Evolutionary conservation across 2,329 filamentous ascomycete genomes (phyloP), one percentile per base, ranked within the genome.

Genomic region (Cordyceps fumosorosea): DNA sequence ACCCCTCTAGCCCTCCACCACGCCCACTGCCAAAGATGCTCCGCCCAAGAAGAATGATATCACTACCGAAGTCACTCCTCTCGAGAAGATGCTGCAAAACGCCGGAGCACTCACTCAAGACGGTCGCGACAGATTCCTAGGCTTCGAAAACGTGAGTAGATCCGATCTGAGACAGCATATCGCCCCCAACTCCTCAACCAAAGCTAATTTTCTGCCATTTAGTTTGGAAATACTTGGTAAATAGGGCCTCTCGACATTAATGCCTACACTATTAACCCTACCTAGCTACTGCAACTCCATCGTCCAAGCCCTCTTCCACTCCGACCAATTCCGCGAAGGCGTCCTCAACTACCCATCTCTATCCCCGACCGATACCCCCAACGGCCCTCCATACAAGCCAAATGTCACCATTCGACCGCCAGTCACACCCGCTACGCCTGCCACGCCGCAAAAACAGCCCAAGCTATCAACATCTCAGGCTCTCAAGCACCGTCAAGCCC

Each of bases 211-310:
- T 16, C 63, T 58, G 32, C 12, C 22, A 63, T 53, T 66, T 75
- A 97, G 92, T 97, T 96, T 78, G 93, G 93, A 72, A 98, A 96
- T 73, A 98, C 93, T 74, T 98, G 93, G 93, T 96, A 89, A 72
- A 78, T 68, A 52, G 48, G 53, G 42, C 59, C 37, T 40, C 64
- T 62, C 48, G 58, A 62, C 26, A 58, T 62, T 62, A 67, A 42
- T 66, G 10, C 66, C 47, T 16, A 44, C 37, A 53, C 26, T 54
- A n/a, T 52, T 58, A 34, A 56, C 44, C 37, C 20, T 42, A 54
- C 10, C 40, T 34, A 98, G 93, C 75, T 99, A 99, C 77, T 96
- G 91, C 79, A 99, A 99, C 77, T 99, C 95, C 16, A 96, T 99
- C 70, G 85, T 99, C 63, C 95, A 99, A 79, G 96, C 92, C 69